A percentile compares a stretch with the other conserved stretches of the same genome.
These are phyloP conservation scores for Monosporascus cannonballus DNA, from an alignment of 2,329 filamentous ascomycete genomes.

Conservation along the genomic window DNA sequence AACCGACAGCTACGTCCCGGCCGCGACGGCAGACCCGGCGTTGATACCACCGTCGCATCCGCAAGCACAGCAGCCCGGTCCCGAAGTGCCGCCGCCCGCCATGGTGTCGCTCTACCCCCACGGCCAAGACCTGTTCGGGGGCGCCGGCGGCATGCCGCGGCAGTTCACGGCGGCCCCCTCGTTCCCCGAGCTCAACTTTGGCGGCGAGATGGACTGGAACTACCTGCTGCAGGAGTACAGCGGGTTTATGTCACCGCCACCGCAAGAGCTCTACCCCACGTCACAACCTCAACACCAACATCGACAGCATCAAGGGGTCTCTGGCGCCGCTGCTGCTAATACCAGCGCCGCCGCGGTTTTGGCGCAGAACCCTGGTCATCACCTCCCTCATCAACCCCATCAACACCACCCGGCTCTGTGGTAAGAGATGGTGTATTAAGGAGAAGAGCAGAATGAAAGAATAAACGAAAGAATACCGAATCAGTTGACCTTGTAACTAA, in stretches of 20 bases:
- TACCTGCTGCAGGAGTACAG: slow-evolving; percentile 24
- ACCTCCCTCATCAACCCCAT: background rate
- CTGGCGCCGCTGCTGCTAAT: background rate
- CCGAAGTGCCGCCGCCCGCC: slow-evolving; percentile 6
- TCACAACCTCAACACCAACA: slow-evolving; percentile 3
- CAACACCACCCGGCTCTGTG: too few species aligned
- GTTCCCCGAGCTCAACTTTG: slow-evolving; percentile 25
- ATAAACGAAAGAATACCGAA: too few species aligned
- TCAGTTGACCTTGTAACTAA: too few species aligned
- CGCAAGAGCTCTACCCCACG: slow-evolving; percentile 6
- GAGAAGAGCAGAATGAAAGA: too few species aligned
- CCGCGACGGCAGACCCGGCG: background rate
- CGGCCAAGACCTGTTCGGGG: slow-evolving; percentile 15
- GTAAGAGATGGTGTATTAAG: too few species aligned
- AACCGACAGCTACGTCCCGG: slow-evolving; percentile 13
- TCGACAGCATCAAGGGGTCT: background rate
- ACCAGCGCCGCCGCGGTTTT: background rate
- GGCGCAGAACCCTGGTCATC: background rate
- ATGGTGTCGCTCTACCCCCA: slow-evolving; percentile 15
- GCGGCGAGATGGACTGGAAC: slow-evolving; percentile 28
- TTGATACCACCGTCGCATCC: slow-evolving; percentile 8
- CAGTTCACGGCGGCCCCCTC: slow-evolving; percentile 19
- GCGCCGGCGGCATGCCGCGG: slow-evolving; percentile 18
- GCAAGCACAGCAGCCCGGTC: slow-evolving; percentile 1
- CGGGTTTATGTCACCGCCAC: slow-evolving; percentile 14